A percentile compares a stretch with the other conserved stretches of the same genome.
These are phyloP conservation scores for Nothophaeocryptopus gaeumannii DNA, from an alignment of 2,329 filamentous ascomycete species.

Conservation along the genomic window DNA sequence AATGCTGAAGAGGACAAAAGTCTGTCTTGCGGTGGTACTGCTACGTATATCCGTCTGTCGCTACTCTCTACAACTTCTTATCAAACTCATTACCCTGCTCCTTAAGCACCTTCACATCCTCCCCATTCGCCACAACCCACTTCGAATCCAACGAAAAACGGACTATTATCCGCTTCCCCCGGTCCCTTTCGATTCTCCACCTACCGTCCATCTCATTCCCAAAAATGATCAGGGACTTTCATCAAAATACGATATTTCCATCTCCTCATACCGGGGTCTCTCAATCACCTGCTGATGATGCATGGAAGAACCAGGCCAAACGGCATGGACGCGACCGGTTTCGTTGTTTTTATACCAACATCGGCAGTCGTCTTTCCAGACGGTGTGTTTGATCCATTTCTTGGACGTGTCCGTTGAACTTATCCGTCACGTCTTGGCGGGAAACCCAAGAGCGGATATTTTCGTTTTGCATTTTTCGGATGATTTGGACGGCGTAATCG, in stretches of 20 bases:
- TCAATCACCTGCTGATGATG: constrained; percentile 47
- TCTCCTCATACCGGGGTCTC: constrained; percentile 44
- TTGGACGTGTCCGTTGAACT: constrained; percentile 43
- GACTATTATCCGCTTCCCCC: constrained; percentile 35
- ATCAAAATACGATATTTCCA: constrained; percentile 40
- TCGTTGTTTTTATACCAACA: constrained; percentile 46
- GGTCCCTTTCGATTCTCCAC: constrained; percentile 28
- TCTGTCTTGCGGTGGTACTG: too few species aligned
- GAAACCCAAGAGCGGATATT: constrained; percentile 44
- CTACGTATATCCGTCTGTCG: too few species aligned
- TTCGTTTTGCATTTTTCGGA: constrained; percentile 48
- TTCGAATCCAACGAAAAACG: constrained; percentile 45
- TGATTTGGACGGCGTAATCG: constrained; percentile 42
- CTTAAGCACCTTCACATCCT: constrained; percentile 22
- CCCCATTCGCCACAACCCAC: constrained; percentile 35
- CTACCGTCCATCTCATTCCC: constrained; percentile 41
- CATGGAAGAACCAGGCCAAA: constrained; percentile 52
- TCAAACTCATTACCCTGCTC: constrained; percentile 22
- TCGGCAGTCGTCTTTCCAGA: constrained; percentile 48
- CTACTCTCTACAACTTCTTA: constrained; percentile 1
- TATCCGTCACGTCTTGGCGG: constrained; percentile 41
- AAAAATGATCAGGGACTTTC: constrained; percentile 44
- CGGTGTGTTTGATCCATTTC: constrained; percentile 50
- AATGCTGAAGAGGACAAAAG: background rate
- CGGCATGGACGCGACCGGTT: constrained; percentile 45